A percentile compares a stretch with the other conserved stretches of the same genome.
These are phyloP conservation scores for Hortaea sp. DNA, from an alignment of 2,329 filamentous ascomycete genomes.

Conservation along the genomic window DNA sequence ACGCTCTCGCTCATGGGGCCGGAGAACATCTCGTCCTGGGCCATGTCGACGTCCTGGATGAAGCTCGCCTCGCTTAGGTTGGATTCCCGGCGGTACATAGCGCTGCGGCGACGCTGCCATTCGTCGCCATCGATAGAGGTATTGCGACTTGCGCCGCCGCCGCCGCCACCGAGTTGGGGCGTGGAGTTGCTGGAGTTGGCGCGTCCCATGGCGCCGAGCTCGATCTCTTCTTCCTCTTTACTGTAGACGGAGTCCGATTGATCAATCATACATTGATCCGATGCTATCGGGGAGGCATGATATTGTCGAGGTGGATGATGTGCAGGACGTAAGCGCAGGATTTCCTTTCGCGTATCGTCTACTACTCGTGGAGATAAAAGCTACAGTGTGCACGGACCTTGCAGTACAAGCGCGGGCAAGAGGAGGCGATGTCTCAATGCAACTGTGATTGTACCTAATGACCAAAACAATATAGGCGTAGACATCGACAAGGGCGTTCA, in stretches of 20 bases:
- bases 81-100: conserved; percentile 52
- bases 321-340: too few relatives aligned
- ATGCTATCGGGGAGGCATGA: neutral
- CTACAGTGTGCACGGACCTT: too few relatives aligned
- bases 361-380: too few relatives aligned
- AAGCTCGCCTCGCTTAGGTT: conserved; percentile 59
- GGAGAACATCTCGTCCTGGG: conserved; percentile 87
- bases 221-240: neutral
- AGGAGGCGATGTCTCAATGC: too few relatives aligned
- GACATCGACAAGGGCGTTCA: too few relatives aligned
- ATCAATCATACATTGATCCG: neutral
- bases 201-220: neutral
- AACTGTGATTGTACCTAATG: too few relatives aligned
- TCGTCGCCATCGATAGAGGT: conserved; percentile 3
- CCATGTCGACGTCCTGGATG: conserved; percentile 96
- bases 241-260: neutral
- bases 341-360: too few relatives aligned
- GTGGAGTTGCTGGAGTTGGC: neutral
- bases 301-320: too few relatives aligned
- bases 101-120: conserved; percentile 14
- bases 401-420: too few relatives aligned
- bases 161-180: neutral
- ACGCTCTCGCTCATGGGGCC: conserved; percentile 91
- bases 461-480: too few relatives aligned
- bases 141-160: neutral